A percentile compares a stretch with the other conserved stretches of the same genome.
These are phyloP conservation scores for Blastobotrys terrestris DNA, from an alignment of 805 yeast genomes.

Conservation along the genomic window DNA sequence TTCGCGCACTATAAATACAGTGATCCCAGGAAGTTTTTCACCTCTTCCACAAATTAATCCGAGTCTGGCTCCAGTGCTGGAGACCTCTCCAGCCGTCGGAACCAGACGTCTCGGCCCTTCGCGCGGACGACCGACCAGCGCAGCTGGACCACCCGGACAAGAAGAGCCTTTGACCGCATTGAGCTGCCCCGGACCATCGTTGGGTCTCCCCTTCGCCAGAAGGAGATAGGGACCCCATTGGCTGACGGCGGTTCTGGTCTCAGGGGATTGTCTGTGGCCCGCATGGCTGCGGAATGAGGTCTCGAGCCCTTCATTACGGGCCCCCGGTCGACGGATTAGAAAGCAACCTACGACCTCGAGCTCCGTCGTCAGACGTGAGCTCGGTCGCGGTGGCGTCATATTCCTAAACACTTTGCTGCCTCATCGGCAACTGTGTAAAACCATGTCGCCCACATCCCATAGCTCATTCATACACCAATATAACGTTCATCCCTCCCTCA, in stretches of 20 bases:
- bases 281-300: slow-evolving; percentile 21
- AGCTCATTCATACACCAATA: no score
- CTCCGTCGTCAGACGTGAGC: slow-evolving; percentile 40
- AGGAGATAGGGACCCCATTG: slow-evolving; percentile 24
- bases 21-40: not conserved
- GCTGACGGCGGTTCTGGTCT: slow-evolving; percentile 11
- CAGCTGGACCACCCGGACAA: not conserved
- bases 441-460: slow-evolving; percentile 93
- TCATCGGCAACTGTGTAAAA: slow-evolving; percentile 97
- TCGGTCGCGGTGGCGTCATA: slow-evolving; percentile 90
- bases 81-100: not conserved
- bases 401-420: slow-evolving; percentile 88
- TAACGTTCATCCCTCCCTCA: not conserved
- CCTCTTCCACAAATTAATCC: slow-evolving; percentile 16
- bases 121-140: slow-evolving; percentile 13
- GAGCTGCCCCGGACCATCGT: slow-evolving; percentile 16
- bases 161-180: slow-evolving; percentile 4
- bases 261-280: slow-evolving; percentile 6
- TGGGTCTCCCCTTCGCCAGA: slow-evolving; percentile 20
- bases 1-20: no score
- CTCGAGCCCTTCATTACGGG: slow-evolving; percentile 31
- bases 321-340: slow-evolving; percentile 97
- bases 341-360: slow-evolving; percentile 47
- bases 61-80: slow-evolving; percentile 8
- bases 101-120: slow-evolving; percentile 13